phyloP scores from a whole-genome alignment of 306 rosid species.

The Rubus idaeus region DNA sequence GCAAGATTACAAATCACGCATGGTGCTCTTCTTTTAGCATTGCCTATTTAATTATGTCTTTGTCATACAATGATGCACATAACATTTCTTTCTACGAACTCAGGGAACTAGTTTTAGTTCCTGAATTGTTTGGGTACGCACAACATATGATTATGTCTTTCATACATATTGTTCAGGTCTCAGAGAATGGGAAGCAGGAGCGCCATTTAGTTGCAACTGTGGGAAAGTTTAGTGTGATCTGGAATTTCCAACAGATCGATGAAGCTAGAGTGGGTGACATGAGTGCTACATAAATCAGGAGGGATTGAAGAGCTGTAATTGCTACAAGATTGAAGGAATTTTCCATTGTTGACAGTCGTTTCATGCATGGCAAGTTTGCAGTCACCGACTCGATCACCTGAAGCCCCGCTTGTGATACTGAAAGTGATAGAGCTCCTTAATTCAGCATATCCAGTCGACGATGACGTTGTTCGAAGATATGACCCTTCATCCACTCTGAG shows the following conservation, averaged over 20 bases:
- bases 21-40: too few relatives aligned
- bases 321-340: constrained; percentile 95
- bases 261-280: constrained; percentile 67
- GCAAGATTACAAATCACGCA: too few relatives aligned
- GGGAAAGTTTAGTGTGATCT: constrained; percentile 95
- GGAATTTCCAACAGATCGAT: constrained; percentile 99
- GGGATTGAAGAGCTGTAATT: constrained; percentile 94
- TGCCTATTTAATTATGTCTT: too few relatives aligned
- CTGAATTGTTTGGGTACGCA: background rate
- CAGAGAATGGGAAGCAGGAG: constrained; percentile 96
- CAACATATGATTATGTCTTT: background rate
- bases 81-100: background rate
- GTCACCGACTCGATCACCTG: constrained; percentile 89
- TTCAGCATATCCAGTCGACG: constrained; percentile 82
- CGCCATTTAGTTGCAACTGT: constrained; percentile 95
- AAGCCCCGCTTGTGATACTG: constrained; percentile 92
- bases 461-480: constrained; percentile 32
- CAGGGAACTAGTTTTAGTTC: background rate
- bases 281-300: constrained; percentile 86
- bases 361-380: constrained; percentile 94
- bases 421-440: constrained; percentile 74
- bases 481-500: constrained; percentile 8
- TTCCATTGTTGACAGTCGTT: constrained; percentile 91
- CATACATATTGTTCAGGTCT: constrained; percentile 51
- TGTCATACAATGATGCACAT: too few relatives aligned